phyloP scores from a whole-genome alignment of 1,284 basidiomycete species.

The Apiotrichum brassicae region DNA sequence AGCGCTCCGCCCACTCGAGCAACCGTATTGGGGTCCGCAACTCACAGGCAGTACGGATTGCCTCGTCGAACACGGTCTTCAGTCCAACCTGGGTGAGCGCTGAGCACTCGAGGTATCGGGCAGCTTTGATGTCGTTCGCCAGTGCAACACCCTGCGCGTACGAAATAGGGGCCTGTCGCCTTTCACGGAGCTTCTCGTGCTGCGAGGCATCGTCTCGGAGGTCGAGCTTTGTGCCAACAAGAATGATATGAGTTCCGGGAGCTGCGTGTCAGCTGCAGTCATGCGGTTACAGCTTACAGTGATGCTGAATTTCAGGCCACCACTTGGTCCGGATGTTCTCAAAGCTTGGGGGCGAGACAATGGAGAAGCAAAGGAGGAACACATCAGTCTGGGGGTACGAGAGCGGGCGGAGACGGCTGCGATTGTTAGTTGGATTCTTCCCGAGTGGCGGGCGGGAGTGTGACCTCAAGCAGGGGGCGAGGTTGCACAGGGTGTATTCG shows the following conservation, averaged over 20 bases:
- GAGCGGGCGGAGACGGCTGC: constrained; percentile 89
- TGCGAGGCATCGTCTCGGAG: constrained; percentile 88
- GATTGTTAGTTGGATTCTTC: constrained; percentile 1
- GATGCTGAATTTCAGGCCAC: constrained; percentile 48
- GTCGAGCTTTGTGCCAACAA: constrained; percentile 98
- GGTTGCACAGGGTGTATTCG: no score
- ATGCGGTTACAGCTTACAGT: constrained; percentile 55
- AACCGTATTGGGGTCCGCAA: constrained; percentile 39
- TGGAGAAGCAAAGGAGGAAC: constrained; percentile 97
- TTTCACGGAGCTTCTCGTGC: constrained; percentile 87
- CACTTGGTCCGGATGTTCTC: constrained; percentile 95
- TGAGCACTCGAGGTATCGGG: constrained; percentile 43
- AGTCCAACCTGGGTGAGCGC: constrained; percentile 96
- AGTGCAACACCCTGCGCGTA: constrained; percentile 78
- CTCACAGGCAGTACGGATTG: constrained; percentile 72
- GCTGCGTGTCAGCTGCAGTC: constrained; percentile 84
- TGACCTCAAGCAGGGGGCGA: no score
- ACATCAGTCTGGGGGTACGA: constrained; percentile 99
- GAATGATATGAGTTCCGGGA: constrained; percentile 84
- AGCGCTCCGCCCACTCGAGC: background rate
- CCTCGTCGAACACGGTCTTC: constrained; percentile 96
- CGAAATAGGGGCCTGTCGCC: constrained; percentile 88
- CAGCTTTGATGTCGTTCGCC: constrained; percentile 72
- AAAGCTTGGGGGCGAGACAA: constrained; percentile 93
- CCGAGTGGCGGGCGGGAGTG: no score